Conservation (phyloP, 306 rosid species). For the Gleditsia sinensis region DNA sequence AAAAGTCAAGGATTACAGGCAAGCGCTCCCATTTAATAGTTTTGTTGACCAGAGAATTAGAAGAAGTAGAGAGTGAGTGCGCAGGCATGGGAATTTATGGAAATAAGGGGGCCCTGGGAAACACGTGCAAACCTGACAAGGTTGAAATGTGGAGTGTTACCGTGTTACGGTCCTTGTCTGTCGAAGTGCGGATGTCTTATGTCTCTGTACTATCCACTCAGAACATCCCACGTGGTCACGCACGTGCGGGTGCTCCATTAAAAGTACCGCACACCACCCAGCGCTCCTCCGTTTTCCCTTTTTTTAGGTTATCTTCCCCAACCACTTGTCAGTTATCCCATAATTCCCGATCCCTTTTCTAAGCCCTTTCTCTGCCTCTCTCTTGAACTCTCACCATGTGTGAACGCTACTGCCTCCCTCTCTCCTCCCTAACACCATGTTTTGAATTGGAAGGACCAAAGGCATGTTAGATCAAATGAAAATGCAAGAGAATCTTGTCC, state of each 20-base stretch:
- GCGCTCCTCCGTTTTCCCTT: not conserved
- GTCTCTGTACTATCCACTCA: conserved; percentile 34
- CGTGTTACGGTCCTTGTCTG: not conserved
- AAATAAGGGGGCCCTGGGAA: too few species aligned
- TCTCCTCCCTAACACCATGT: too few species aligned
- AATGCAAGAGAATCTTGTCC: too few species aligned
- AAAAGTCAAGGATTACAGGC: too few species aligned
- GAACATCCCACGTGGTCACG: conserved; percentile 40
- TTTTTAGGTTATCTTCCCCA: conserved; percentile 44
- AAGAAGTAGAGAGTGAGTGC: too few species aligned
- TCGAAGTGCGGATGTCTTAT: conserved; percentile 18
- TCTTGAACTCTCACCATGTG: too few species aligned
- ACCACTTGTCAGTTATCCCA: conserved; percentile 46
- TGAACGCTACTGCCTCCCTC: too few species aligned
- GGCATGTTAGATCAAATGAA: too few species aligned
- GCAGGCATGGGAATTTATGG: too few species aligned
- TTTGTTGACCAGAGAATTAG: too few species aligned
- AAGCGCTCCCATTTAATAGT: too few species aligned
- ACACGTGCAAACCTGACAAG: conserved; percentile 71
- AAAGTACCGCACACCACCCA: not conserved
- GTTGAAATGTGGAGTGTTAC: conserved; percentile 44
- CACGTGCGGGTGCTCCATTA: conserved; percentile 43
- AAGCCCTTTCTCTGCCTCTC: not conserved
- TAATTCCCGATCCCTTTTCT: not conserved
- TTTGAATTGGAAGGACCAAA: too few species aligned